Evolutionary conservation across 257 asterid genomes (phyloP), one percentile per base, ranked within the genome.

Genomic region (Linderniella brevidens): DNA sequence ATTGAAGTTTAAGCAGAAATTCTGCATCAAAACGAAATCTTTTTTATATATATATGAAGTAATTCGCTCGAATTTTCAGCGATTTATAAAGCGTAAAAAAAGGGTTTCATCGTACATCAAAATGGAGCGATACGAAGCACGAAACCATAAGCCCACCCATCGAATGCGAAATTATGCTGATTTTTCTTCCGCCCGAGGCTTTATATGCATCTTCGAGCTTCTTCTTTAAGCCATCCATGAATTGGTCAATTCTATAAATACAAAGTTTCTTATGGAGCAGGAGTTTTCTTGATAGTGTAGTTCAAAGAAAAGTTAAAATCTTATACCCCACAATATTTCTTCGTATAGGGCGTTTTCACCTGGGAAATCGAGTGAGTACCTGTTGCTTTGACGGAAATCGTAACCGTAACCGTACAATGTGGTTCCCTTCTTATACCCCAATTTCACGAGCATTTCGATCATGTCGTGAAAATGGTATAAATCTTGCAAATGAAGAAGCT

Each of bases 381-480:
- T 84, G 60, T 72, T 88, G 77, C 98, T 88, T 58, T 88, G 98
- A 50, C 98, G 96, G 52, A 88, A 88, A 63, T 88, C 98, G 8
- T 70, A 88, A 55, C 98, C 98, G 64, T 76, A 84, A 10, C 98
- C 96, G 16, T 84, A 88, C 70, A 88, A 63, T 11, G 98, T 88
- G 18, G 77, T 64, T 53, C 98, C 98, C 66, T 80, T 88, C 75
- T 68, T 58, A 55, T 84, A 88, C 35, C 98, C 98, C 69, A 90
- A 88, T 58, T 68, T 81, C 51, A 84, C 98, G 48, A 88, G 98
- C 98, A 84, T 88, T 47, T 78, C 78, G 62, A 88, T 88, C 93
- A 84, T 84, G 56, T 84, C 84, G 51, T 88, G 98, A 55, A 88
- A 88, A 62, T 88, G 95, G 79, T 84, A 80, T 37, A 67, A 65